Base-by-base conservation (phyloP, 2,329 filamentous ascomycete genomes). In the Lachnellula occidentalis region DNA sequence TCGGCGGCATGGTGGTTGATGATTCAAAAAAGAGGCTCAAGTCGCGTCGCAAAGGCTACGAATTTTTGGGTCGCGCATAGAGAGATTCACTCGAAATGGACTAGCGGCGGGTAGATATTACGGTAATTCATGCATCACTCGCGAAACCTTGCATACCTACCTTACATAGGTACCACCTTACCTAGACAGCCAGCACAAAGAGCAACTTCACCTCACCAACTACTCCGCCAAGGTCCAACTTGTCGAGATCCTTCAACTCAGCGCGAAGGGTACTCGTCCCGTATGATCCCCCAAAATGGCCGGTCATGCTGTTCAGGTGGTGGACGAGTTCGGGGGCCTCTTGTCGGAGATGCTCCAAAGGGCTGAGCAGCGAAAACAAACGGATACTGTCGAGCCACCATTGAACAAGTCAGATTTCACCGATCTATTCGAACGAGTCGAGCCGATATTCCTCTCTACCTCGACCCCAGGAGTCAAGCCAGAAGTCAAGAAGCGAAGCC, bases 331-430 rank as follows among this genome's bases (percentile, higher is more conserved):
- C 62, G 73, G 71, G 36, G 65, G 67, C 24, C 73, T 86, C 22
- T 73, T 90, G 34, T 71, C 77, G 41, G 71, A 78, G 39, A 76
- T 88, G 34, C 73, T 91, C 41, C 68, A 72, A 37, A 79, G 78
- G 67, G 86, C 86, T 55, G 77, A 78, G 50, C 66, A 73, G 39
- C 70, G 79, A 57, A 90, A 90, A 69, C 73, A 77, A 34, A 75
- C 77, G 36, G 70, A 76, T 19, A 75, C 78, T 19, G 82, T 91
- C 61, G 90, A 96, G 63, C 88, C 88, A 12, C 82, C 86, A 3
- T 77, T 96, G 59, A 83, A 81, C 27, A 87, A 91, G 68, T 75
- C 81, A 50, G 82, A 90, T 67, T 79, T 87, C 57, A 72, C 76
- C 27, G 70, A 78, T 55, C 67, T 83, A 17, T 70, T 76, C 37